Evolutionary conservation across 1,284 basidiomycete species (phyloP), one percentile per base, ranked within the genome.

Genomic region (Rhodotorula mucilaginosa): DNA sequence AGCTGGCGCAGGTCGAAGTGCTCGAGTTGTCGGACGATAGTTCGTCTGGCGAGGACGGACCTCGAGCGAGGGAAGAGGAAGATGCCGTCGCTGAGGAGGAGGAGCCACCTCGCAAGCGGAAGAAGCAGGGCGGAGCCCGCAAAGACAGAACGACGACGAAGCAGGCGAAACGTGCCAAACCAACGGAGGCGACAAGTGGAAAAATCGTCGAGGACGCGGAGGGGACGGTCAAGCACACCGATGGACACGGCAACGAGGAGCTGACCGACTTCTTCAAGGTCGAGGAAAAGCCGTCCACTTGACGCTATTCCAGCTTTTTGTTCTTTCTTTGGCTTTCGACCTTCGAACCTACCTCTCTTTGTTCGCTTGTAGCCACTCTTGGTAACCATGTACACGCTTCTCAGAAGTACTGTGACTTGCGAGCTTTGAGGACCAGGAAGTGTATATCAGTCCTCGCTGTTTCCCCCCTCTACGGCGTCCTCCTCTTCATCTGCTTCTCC

Each of bases 181-280:
- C 51, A n/a, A 57, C 5, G 39, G 23, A 34, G 39, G 46, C 44
- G 63, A 26, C 3, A 23, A 5, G 8, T 5, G 23, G 21, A 4
- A 31, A 31, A 48, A 26, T 15, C 29, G 5, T 23, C 18, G 62
- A 21, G 15, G 23, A 26, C 5, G 44, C 26, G 26, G 56, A 48
- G 31, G 63, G 39, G 4, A 16, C 10, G 10, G 29, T n/a, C 29
- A 58, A 58, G 19, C 48, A 58, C 31, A n/a, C 56, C 10, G 61
- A 58, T 19, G 57, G 34, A 6, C 18, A 63, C 56, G 67, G 67
- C 26, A 68, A 58, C 56, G 67, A 68, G 61, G 48, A 21, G 46
- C 13, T 68, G 18, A 63, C 56, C 34, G 57, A 68, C 21, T 68
- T 59, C 26, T 63, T 68, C 57, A 15, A 26, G 19, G 57, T 63